phyloP scores from a whole-genome alignment of 176 grass and related monocot genomes.

The Raddia distichophylla region DNA sequence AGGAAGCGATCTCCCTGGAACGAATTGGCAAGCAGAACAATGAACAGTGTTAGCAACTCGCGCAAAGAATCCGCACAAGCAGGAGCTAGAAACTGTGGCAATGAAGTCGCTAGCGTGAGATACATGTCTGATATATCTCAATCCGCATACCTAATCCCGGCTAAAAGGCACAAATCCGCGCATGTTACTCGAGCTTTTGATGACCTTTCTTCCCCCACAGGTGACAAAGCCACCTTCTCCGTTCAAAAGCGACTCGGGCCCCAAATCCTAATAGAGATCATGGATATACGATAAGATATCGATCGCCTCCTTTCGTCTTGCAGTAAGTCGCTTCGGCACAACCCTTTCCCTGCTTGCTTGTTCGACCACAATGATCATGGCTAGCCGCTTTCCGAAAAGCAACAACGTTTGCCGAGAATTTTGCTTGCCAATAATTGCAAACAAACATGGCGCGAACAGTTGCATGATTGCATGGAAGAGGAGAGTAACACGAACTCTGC shows the following conservation, averaged over 20 bases:
- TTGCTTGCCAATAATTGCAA: constrained; percentile 35
- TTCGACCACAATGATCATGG: neutral
- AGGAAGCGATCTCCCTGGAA: neutral
- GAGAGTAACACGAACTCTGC: neutral
- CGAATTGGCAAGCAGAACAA: neutral
- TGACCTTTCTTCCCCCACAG: neutral
- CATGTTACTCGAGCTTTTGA: constrained; percentile 10
- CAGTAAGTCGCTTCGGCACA: constrained; percentile 16
- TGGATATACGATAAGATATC: neutral
- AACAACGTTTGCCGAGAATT: constrained; percentile 1
- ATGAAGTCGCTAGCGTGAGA: neutral
- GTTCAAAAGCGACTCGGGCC: neutral
- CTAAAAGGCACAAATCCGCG: neutral
- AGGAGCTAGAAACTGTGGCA: neutral
- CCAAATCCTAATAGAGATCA: neutral
- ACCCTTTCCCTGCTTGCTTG: neutral
- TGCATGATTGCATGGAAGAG: constrained; percentile 16
- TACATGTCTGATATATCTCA: constrained; percentile 4
- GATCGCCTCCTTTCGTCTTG: constrained; percentile 26
- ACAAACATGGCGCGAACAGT: constrained; percentile 21
- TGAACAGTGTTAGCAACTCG: constrained; percentile 3
- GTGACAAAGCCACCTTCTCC: constrained; percentile 5
- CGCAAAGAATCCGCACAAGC: constrained; percentile 5
- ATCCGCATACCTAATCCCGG: neutral
- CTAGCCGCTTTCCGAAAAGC: constrained; percentile 33